phyloP scores from a whole-genome alignment of 345 rosid genomes.

The Arabis hirsuta region DNA sequence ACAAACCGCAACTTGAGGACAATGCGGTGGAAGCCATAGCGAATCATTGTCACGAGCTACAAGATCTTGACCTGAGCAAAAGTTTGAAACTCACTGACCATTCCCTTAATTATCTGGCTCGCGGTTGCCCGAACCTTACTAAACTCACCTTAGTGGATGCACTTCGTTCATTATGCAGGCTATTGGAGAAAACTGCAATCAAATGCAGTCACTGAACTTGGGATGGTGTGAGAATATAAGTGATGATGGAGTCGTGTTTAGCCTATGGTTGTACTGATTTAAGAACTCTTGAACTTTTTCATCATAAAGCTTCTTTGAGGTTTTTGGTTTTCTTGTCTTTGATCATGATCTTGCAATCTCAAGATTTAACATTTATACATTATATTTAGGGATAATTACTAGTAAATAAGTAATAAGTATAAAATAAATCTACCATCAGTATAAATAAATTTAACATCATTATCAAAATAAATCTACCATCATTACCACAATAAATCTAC shows the following conservation, averaged over 20 bases:
- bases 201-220: constrained; percentile 73
- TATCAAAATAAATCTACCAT: too few relatives aligned
- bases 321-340: too few relatives aligned
- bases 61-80: constrained; percentile 90
- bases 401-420: too few relatives aligned
- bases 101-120: constrained; percentile 74
- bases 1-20: constrained; percentile 87
- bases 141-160: constrained; percentile 94
- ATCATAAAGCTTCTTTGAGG: too few relatives aligned
- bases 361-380: too few relatives aligned
- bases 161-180: constrained; percentile 75
- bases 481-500: too few relatives aligned
- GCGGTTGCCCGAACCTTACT: constrained; percentile 74
- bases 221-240: constrained; percentile 97
- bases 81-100: constrained; percentile 84
- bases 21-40: constrained; percentile 77
- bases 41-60: constrained; percentile 72
- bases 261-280: constrained; percentile 91
- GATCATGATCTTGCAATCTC: too few relatives aligned
- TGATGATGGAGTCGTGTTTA: constrained; percentile 84
- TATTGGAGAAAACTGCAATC: constrained; percentile 73
- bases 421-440: too few relatives aligned
- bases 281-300: constrained; percentile 69
- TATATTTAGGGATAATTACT: too few relatives aligned
- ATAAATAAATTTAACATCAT: too few relatives aligned